Base-by-base conservation (phyloP, 306 rosid genomes). In the Astragalus glycyphyllos region DNA sequence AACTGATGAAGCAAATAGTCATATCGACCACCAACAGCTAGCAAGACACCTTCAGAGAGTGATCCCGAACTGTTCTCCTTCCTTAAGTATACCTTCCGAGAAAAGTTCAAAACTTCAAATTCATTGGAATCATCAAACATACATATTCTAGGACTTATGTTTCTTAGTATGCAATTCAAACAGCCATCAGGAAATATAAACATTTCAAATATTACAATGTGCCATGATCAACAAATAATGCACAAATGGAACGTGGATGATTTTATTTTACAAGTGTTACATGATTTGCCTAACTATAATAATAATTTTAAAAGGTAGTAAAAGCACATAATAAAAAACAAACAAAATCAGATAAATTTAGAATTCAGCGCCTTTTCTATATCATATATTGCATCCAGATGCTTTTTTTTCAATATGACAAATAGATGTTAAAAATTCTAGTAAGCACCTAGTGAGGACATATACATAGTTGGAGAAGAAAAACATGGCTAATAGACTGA, bases 21-120 rank as follows among this genome's bases (percentile, higher is more conserved):
- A 81, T 92, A 88, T 82, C 96, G 86, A 65, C 98, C 98, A 16
- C 97, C 98, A 69, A 84, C 85, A 77, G 97, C 91, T 70, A 92
- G 86, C 87, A 93, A 81, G 73, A 75, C 73, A 75, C 96, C 98
- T 66, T 93, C 97, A 29, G 77, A 79, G 66, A 71, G 82, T 69
- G 96, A 84, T 55, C 96, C 91, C 69, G 93, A 72, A 83, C 40
- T 76, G 79, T 82, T 88, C 77, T 88, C 93, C 87, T 86, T 90
- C 81, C 87, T 85, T 51, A 90, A 82, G 88, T 86, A 93, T 63
- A 93, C 88, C 97, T 93, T 74, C 76, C 79, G 80, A 72, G 65
- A 60, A 68, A 38, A 71, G 66, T 71, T 42, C 79, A 59, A 68
- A 38, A 71, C 63, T 71, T 42, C 78, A 76, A 72, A 74, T 72